phyloP scores from a whole-genome alignment of 2,329 filamentous ascomycete genomes.

The Exophiala viscosa region DNA sequence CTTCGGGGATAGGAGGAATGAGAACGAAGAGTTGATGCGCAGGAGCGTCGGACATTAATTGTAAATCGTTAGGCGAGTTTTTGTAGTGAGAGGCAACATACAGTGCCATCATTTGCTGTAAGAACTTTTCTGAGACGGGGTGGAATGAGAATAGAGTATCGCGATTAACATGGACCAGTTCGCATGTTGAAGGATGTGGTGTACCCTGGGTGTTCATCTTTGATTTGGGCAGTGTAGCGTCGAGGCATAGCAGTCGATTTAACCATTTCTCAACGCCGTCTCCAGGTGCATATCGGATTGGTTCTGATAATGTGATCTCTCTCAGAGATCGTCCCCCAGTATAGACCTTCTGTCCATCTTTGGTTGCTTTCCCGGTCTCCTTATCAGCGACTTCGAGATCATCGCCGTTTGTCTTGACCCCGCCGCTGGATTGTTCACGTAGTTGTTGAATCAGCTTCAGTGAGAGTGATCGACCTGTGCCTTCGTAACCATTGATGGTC shows the following conservation, averaged over 20 bases:
- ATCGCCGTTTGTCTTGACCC: constrained; percentile 51
- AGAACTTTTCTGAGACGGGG: constrained; percentile 90
- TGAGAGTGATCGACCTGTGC: constrained; percentile 89
- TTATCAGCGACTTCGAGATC: constrained; percentile 71
- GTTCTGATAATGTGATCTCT: constrained; percentile 88
- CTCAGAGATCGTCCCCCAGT: constrained; percentile 73
- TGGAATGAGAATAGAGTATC: constrained; percentile 98
- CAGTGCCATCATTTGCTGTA: constrained; percentile 96
- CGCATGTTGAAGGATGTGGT: constrained; percentile 85
- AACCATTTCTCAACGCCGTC: constrained; percentile 95
- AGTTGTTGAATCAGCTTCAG: constrained; percentile 96
- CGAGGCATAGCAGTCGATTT: constrained; percentile 87
- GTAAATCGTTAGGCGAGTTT: constrained; percentile 96
- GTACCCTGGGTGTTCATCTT: constrained; percentile 71
- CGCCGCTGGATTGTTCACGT: constrained; percentile 79
- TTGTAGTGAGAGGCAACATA: constrained; percentile 98
- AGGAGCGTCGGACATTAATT: constrained; percentile 95
- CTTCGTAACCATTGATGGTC: constrained; percentile 98
- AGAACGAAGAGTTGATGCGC: constrained; percentile 95
- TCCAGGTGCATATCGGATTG: constrained; percentile 88
- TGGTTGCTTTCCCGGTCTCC: constrained; percentile 68
- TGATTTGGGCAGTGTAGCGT: constrained; percentile 80
- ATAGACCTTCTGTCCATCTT: constrained; percentile 57
- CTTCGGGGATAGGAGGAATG: constrained; percentile 76
- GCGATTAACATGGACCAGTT: constrained; percentile 89